Conservation (phyloP, 306 rosid species). For the Comarum palustre region DNA sequence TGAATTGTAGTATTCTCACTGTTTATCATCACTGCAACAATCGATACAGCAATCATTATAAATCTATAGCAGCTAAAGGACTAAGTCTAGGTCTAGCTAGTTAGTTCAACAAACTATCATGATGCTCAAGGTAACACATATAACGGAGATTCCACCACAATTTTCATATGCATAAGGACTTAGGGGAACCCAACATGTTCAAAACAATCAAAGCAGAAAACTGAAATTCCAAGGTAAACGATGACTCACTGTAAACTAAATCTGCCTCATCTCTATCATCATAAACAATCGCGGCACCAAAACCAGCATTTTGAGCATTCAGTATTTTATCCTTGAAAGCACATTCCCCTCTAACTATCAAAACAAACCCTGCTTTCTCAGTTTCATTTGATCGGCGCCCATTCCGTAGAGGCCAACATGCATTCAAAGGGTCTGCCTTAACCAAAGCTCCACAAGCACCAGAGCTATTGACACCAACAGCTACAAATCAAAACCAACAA, state of each 20-base stretch:
- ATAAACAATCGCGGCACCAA: conserved; percentile 33
- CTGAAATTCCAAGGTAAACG: too few species aligned
- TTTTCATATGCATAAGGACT: not conserved
- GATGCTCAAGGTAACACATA: not conserved
- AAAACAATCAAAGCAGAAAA: not conserved
- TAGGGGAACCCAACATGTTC: not conserved
- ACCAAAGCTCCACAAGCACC: conserved; percentile 33
- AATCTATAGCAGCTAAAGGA: not conserved
- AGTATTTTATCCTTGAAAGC: conserved; percentile 31
- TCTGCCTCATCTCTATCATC: conserved; percentile 25
- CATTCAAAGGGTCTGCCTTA: conserved; percentile 32
- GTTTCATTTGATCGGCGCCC: conserved; percentile 1
- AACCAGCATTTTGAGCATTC: conserved; percentile 34
- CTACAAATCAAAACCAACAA: not conserved
- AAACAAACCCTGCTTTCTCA: conserved; percentile 16
- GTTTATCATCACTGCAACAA: conserved; percentile 35
- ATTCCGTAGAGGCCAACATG: conserved; percentile 27
- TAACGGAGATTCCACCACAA: not conserved
- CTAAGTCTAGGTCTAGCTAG: not conserved
- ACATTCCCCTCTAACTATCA: conserved; percentile 35
- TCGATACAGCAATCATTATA: not conserved
- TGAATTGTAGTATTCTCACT: conserved; percentile 23
- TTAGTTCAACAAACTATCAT: not conserved
- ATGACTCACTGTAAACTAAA: conserved; percentile 35
- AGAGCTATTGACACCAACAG: conserved; percentile 20